These are phyloP conservation scores for Senna tora DNA, from an alignment of 306 rosid genomes.

Conservation along the genomic window DNA sequence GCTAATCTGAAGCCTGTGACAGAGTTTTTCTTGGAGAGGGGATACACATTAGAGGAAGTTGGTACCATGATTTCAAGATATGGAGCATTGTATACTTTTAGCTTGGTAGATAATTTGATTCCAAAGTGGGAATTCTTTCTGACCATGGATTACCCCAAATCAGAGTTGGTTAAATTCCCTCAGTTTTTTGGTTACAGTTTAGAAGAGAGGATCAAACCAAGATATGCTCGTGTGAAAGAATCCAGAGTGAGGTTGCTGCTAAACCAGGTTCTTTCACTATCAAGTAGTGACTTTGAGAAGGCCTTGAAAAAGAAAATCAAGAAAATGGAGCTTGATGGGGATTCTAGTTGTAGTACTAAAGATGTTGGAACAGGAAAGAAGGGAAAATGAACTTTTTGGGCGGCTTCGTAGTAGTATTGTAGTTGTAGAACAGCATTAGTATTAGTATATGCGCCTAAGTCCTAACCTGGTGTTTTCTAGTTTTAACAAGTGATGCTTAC, in stretches of 20 bases:
- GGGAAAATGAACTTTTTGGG: slow-evolving; percentile 26
- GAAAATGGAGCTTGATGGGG: slow-evolving; percentile 46
- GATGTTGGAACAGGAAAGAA: slow-evolving; percentile 13
- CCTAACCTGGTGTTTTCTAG: slow-evolving; percentile 19
- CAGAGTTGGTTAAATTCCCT: slow-evolving; percentile 85
- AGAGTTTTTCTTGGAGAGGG: slow-evolving; percentile 72
- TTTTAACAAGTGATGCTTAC: slow-evolving; percentile 13
- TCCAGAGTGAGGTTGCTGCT: slow-evolving; percentile 65
- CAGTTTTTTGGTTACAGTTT: slow-evolving; percentile 87
- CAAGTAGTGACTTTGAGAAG: slow-evolving; percentile 52
- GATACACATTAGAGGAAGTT: slow-evolving; percentile 70
- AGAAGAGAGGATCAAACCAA: slow-evolving; percentile 81
- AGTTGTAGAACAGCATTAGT: slow-evolving; percentile 6
- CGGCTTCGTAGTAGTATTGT: slow-evolving; percentile 24
- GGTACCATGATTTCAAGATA: slow-evolving; percentile 83
- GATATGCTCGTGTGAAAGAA: slow-evolving; percentile 64
- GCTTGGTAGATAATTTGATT: slow-evolving; percentile 65
- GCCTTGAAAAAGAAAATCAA: slow-evolving; percentile 60
- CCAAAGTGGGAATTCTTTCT: slow-evolving; percentile 89
- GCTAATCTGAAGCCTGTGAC: slow-evolving; percentile 80
- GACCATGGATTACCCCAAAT: slow-evolving; percentile 67
- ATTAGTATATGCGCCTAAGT: background rate
- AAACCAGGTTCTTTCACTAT: slow-evolving; percentile 77
- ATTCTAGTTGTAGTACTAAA: slow-evolving; percentile 34
- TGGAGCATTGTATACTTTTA: slow-evolving; percentile 72